These are phyloP conservation scores for Suhomyces chickasaworum DNA, from an alignment of 1,139 yeast species.

Conservation along the genomic window DNA sequence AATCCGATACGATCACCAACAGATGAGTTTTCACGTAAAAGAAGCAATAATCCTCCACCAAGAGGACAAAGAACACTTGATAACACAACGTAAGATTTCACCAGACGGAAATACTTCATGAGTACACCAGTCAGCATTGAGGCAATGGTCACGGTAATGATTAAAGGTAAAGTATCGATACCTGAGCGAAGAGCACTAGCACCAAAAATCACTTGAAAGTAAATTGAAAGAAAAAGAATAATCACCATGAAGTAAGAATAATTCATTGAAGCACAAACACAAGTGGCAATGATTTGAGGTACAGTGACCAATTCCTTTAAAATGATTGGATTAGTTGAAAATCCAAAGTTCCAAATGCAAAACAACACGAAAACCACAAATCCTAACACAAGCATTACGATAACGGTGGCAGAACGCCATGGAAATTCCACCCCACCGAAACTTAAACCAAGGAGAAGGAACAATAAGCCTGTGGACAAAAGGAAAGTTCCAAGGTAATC, in stretches of 20 bases:
- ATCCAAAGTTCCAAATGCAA: conserved; percentile 49
- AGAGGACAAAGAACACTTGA: conserved; percentile 48
- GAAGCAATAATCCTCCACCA: conserved; percentile 54
- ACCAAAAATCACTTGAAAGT: conserved; percentile 55
- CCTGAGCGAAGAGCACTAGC: conserved; percentile 60
- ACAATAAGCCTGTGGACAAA: conserved; percentile 42
- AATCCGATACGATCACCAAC: conserved; percentile 51
- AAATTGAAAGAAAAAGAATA: conserved; percentile 51
- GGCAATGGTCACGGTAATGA: conserved; percentile 52
- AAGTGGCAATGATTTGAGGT: conserved; percentile 42
- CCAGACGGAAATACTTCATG: conserved; percentile 47
- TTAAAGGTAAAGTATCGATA: conserved; percentile 54
- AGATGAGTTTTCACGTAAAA: conserved; percentile 41
- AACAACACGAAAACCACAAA: conserved; percentile 45
- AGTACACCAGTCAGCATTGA: conserved; percentile 50
- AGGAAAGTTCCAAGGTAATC: conserved; percentile 53
- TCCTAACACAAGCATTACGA: conserved; percentile 57
- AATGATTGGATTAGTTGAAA: conserved; percentile 49
- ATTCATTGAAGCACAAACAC: conserved; percentile 37
- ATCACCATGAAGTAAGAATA: conserved; percentile 49
- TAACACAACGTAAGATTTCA: conserved; percentile 49
- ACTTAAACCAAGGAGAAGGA: conserved; percentile 51
- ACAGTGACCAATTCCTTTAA: conserved; percentile 42
- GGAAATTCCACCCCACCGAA: conserved; percentile 51
- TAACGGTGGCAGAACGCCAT: conserved; percentile 60